Conservation (phyloP, 805 yeast species). For the Maudiozyma serrabonitensis region DNA sequence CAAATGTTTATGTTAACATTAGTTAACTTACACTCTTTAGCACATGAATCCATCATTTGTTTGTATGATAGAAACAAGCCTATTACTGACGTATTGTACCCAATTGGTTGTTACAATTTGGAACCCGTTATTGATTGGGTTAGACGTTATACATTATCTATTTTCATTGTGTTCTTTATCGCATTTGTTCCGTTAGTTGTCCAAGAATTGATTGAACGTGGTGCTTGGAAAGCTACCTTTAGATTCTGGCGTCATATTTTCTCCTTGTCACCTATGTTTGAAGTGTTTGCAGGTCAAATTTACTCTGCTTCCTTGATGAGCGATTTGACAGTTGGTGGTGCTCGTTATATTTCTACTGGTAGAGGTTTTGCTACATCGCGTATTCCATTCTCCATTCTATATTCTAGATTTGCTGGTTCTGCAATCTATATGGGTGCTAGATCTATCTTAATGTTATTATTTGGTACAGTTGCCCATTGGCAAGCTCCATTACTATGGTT, state of each 20-base stretch:
- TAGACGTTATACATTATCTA: constrained; percentile 72
- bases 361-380: constrained; percentile 79
- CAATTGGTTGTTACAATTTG: constrained; percentile 78
- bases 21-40: constrained; percentile 68
- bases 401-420: constrained; percentile 69
- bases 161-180: constrained; percentile 81
- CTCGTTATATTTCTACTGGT: constrained; percentile 77
- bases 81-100: constrained; percentile 60
- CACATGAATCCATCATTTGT: constrained; percentile 65
- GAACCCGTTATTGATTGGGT: constrained; percentile 84
- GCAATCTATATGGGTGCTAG: constrained; percentile 80
- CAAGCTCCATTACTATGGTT: constrained; percentile 91
- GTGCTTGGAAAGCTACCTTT: constrained; percentile 61
- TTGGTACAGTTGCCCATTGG: constrained; percentile 75
- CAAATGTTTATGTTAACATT: constrained; percentile 76
- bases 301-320: constrained; percentile 61
- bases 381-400: constrained; percentile 62
- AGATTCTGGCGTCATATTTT: constrained; percentile 59
- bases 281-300: constrained; percentile 72
- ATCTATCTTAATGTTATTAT: constrained; percentile 57
- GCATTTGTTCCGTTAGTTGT: constrained; percentile 69
- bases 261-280: constrained; percentile 71
- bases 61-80: constrained; percentile 57
- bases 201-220: constrained; percentile 75
- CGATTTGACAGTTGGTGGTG: constrained; percentile 76